phyloP scores from a whole-genome alignment of 2,329 filamentous ascomycete species.

The Knoxdaviesia capensis region DNA sequence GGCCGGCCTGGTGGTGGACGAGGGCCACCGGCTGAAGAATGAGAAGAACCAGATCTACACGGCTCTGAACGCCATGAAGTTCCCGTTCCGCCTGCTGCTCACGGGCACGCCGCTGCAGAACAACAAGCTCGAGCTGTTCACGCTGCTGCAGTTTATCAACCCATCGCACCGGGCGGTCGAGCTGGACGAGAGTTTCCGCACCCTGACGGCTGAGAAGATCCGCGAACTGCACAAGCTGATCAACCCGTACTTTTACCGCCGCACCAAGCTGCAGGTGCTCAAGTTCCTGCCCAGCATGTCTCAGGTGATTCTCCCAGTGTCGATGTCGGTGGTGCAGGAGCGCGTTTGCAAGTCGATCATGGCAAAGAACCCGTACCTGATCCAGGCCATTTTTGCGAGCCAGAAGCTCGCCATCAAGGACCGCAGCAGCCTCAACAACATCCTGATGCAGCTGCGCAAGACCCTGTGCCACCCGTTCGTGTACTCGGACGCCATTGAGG shows the following conservation, averaged over 20 bases:
- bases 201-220: constrained; percentile 70
- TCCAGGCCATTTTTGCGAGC: constrained; percentile 66
- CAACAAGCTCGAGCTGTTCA: constrained; percentile 87
- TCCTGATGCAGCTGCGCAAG: constrained; percentile 85
- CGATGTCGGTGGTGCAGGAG: constrained; percentile 85
- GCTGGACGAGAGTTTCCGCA: constrained; percentile 55
- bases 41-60: constrained; percentile 69
- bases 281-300: constrained; percentile 85
- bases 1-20: constrained; percentile 80
- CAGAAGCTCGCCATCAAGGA: constrained; percentile 48
- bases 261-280: constrained; percentile 79
- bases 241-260: constrained; percentile 45
- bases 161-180: constrained; percentile 44
- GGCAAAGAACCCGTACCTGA: constrained; percentile 72
- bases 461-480: constrained; percentile 93
- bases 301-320: constrained; percentile 89
- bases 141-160: constrained; percentile 88
- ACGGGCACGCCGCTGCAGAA: constrained; percentile 92
- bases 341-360: constrained; percentile 89
- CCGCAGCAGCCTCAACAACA: constrained; percentile 72
- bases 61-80: constrained; percentile 49
- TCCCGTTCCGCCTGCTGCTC: constrained; percentile 68
- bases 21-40: constrained; percentile 89
- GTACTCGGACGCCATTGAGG: constrained; percentile 79
- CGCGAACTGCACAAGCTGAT: constrained; percentile 67